Conservation (phyloP, 2,329 filamentous ascomycete species). For the Dothideomycetes sp. region DNA sequence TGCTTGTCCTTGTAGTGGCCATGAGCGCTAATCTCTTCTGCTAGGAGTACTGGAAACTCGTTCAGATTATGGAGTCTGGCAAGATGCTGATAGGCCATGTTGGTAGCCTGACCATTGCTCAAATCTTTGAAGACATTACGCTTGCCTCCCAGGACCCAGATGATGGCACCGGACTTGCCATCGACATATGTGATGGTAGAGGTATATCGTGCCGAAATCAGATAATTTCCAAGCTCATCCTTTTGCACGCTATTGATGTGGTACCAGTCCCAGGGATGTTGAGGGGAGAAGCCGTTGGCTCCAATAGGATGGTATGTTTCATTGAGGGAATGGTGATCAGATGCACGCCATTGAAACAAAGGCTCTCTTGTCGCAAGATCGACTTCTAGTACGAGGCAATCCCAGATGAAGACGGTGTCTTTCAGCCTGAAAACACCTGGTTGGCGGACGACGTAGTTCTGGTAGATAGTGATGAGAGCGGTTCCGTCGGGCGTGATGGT, state of each 20-base stretch:
- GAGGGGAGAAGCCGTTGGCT: background rate
- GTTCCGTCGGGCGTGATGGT: conserved; percentile 26
- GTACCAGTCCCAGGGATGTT: conserved; percentile 30
- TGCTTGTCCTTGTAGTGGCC: conserved; percentile 10
- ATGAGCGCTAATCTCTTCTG: conserved; percentile 8
- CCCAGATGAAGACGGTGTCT: conserved; percentile 19
- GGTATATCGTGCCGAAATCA: conserved; percentile 40
- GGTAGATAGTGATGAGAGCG: conserved; percentile 7
- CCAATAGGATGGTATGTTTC: conserved; percentile 3
- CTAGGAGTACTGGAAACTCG: conserved; percentile 27
- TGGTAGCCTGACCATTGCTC: conserved; percentile 12
- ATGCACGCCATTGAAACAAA: conserved; percentile 34
- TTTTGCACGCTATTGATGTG: conserved; percentile 46
- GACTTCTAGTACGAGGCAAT: conserved; percentile 32
- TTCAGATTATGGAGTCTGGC: conserved; percentile 28
- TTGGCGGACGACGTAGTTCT: conserved; percentile 1
- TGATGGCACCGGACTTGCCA: conserved; percentile 31
- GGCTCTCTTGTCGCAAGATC: conserved; percentile 29
- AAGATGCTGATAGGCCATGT: conserved; percentile 15
- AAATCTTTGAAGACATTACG: conserved; percentile 13
- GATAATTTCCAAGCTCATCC: conserved; percentile 36
- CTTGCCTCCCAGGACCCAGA: conserved; percentile 35
- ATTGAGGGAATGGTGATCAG: conserved; percentile 24
- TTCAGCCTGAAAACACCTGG: conserved; percentile 4
- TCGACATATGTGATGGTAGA: conserved; percentile 37